Conservation (phyloP, 2,329 filamentous ascomycete species). For the Penicillium verrucosum region DNA sequence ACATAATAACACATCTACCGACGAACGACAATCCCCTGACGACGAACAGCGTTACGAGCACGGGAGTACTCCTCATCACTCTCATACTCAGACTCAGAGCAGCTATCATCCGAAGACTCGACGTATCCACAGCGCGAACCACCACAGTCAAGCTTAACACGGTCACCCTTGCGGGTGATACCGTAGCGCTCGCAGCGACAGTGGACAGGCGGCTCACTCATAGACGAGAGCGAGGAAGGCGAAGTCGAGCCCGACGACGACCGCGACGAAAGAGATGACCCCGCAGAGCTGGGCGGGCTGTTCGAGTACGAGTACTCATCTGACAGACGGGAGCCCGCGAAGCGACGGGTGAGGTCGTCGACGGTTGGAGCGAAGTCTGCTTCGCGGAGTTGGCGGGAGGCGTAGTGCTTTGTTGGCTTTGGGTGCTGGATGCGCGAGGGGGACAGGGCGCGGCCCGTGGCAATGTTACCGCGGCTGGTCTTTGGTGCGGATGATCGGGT, state of each 20-base stretch:
- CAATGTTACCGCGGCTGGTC: conserved; percentile 59
- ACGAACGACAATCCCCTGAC: conserved; percentile 41
- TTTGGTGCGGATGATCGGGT: conserved; percentile 24
- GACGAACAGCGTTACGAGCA: conserved; percentile 34
- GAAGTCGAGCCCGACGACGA: conserved; percentile 57
- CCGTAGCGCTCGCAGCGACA: conserved; percentile 97
- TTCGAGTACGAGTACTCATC: conserved; percentile 72
- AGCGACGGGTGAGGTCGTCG: conserved; percentile 75
- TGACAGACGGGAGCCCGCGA: conserved; percentile 66
- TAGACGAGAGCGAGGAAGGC: conserved; percentile 60
- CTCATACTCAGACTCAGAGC: conserved; percentile 20
- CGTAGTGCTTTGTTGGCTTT: conserved; percentile 82
- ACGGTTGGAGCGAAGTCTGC: conserved; percentile 74
- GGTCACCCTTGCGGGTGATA: conserved; percentile 87
- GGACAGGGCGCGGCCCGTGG: conserved; percentile 84
- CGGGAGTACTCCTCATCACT: conserved; percentile 40
- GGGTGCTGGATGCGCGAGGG: conserved; percentile 87
- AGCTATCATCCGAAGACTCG: conserved; percentile 6
- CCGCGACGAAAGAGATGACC: conserved; percentile 70
- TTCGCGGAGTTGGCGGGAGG: conserved; percentile 82
- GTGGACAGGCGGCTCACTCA: conserved; percentile 58
- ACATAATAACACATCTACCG: conserved; percentile 25
- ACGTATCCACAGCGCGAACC: conserved; percentile 77
- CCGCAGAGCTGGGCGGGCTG: conserved; percentile 66
- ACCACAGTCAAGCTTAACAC: conserved; percentile 94